Base-by-base conservation (phyloP, 768 basidiomycete genomes). In the Russula brevipes region DNA sequence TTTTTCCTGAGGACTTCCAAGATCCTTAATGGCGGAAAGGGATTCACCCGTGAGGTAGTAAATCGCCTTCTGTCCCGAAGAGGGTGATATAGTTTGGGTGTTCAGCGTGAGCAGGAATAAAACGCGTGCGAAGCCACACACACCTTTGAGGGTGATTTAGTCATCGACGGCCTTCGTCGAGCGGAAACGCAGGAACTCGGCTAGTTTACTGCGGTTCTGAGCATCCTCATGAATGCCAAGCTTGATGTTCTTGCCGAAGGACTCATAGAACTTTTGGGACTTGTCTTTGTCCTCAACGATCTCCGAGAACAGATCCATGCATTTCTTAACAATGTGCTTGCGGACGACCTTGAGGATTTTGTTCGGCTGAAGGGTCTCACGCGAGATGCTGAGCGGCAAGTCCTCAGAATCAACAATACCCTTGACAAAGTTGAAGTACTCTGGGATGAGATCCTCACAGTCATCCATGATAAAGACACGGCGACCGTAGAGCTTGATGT, bases 381-480 rank as follows among this genome's bases (percentile, higher is more conserved):
- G 94, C 49, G 97, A 98, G 78, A 99, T 98, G 85, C 98, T 99
- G 74, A 98, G 91, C 33, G 97, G 97, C 36, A 99, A 87, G 77
- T 99, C 97, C 81, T 99, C 97, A 38, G 96, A 98, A 83, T 99
- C 96, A 79, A 99, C 97, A 75, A 99, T 98, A 83, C 94, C 94
- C 85, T 97, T 97, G 81, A 98, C 87, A 76, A 98, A 98, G 84
- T 98, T 98, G 77, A 98, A 92, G 84, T 98, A 98, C 77, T 98
- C 96, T 70, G 96, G 96, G 73, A 96, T 98, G 74, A 97, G 82
- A 73, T 99, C 97, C 81, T 98, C 96, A 76, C 96, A 98, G 78
- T 97, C 95, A 79, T 99, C 97, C 93, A 97, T 98, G 85, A 99
- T 98, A 84, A 99, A 98, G 73, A 98, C 96, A 61, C 97, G 94